Conservation (phyloP, 2,329 filamentous ascomycete genomes). For the Aspergillus nomiae region DNA sequence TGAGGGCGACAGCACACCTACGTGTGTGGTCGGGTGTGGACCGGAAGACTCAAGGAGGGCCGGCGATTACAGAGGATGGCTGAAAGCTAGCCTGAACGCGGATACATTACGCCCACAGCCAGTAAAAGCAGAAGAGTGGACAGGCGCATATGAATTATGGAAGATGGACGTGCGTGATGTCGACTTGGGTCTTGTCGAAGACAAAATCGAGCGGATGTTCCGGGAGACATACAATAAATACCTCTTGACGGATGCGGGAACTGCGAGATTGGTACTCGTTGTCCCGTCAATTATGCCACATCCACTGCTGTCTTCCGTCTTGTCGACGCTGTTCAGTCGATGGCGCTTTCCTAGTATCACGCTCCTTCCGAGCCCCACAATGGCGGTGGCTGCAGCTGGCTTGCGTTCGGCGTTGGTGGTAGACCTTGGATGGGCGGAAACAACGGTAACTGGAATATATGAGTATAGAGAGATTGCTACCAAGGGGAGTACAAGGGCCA, state of each 20-base stretch:
- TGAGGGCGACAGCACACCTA: constrained; percentile 75
- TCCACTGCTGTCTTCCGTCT: constrained; percentile 71
- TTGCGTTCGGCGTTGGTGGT: constrained; percentile 83
- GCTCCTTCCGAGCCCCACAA: constrained; percentile 74
- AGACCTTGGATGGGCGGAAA: constrained; percentile 92
- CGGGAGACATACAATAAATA: constrained; percentile 81
- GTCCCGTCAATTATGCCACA: constrained; percentile 77
- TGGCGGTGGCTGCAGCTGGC: constrained; percentile 76
- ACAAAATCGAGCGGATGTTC: constrained; percentile 82
- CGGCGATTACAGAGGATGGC: constrained; percentile 79
- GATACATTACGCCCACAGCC: constrained; percentile 37
- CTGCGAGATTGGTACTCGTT: constrained; percentile 72
- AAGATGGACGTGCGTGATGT: constrained; percentile 69
- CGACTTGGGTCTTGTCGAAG: constrained; percentile 78
- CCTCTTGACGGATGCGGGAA: constrained; percentile 62
- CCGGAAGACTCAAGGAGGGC: constrained; percentile 74
- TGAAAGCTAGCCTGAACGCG: constrained; percentile 55
- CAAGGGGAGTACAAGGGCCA: constrained; percentile 71
- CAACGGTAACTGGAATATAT: constrained; percentile 80
- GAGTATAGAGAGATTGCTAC: constrained; percentile 82
- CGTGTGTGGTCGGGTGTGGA: constrained; percentile 71
- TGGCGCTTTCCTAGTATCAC: constrained; percentile 81
- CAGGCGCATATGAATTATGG: constrained; percentile 70
- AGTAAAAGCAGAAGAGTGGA: constrained; percentile 42
- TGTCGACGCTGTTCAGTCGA: constrained; percentile 77